These are phyloP conservation scores for Hamamelis virginiana DNA, from an alignment of 164 flowering plant species.

Conservation along the genomic window DNA sequence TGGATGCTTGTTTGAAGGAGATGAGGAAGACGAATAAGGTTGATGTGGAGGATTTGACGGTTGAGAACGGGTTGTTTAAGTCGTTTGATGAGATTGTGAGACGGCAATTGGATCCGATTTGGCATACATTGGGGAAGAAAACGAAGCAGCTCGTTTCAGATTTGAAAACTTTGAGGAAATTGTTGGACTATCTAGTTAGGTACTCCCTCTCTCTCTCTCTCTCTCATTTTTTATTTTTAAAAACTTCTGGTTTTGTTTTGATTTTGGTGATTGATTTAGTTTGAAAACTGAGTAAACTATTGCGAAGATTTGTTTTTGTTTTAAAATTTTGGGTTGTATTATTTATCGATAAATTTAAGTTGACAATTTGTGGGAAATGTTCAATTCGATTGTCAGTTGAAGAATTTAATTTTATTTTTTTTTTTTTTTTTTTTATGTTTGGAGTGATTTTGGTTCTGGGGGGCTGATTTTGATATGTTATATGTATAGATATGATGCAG, in stretches of 20 bases:
- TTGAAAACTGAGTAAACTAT: not conserved
- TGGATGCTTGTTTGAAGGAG: constrained; percentile 99
- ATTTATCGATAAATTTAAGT: not conserved
- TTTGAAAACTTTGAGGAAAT: constrained; percentile 86
- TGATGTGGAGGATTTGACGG: constrained; percentile 94
- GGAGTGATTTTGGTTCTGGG: not conserved
- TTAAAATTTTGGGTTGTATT: too few relatives aligned
- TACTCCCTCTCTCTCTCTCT: too few relatives aligned
- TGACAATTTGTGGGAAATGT: not conserved
- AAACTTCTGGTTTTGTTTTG: not conserved
- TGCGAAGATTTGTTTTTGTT: not conserved
- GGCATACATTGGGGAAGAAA: constrained; percentile 94
- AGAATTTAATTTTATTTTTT: not conserved
- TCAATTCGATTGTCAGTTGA: not conserved
- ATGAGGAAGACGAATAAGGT: constrained; percentile 96
- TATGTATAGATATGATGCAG: constrained; percentile 83
- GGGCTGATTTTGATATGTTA: constrained; percentile 9
- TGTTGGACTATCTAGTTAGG: constrained; percentile 96
- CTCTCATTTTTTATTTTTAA: too few relatives aligned
- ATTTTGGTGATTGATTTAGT: not conserved
- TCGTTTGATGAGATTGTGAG: constrained; percentile 96
- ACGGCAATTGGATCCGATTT: constrained; percentile 93
- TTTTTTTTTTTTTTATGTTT: not conserved
- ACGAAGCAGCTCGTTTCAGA: constrained; percentile 95
- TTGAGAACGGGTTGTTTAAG: constrained; percentile 93